Evolutionary conservation across 495 filamentous ascomycete genomes (phyloP), one percentile per base, ranked within the genome.

Genomic region (Aspergillus coremiiformis): DNA sequence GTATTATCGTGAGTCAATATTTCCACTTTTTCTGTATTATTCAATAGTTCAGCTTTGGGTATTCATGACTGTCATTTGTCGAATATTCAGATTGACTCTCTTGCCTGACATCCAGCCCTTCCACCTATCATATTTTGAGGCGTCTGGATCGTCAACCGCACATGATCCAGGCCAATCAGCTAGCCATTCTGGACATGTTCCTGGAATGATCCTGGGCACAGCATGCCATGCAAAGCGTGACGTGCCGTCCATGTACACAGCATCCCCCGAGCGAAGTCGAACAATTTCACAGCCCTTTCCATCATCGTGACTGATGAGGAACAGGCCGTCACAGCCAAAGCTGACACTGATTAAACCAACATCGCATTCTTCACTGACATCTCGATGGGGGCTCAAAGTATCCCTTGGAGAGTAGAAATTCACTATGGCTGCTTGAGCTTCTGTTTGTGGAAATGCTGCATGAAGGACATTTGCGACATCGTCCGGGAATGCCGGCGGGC

Each of bases 141-240:
- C 49, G 41, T 49, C 61, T 8, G 51, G 44, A 11, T 44, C 48
- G 17, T 57, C 51, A 3, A 65, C 67, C 30, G 68, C 68, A 12
- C 37, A 21, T 1, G 75, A 82, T 17, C n/a, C n/a, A n/a, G 91
- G 93, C 90, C 91, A 96, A 41, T 84, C 69, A 51, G 75, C 72
- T 47, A 97, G 63, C 70, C 79, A 86, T 2, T 65, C 68, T 0
- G 91, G 92, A 70, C 89, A 96, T 0, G 85, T 95, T 15, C 71
- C 78, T 21, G 80, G 77, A 20, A 95, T 43, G 22, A 95, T 82
- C 59, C 86, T 87, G 4, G 92, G 90, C 11, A 96, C 91, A 4
- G 86, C 89, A 72, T 96, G 91, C 93, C 91, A 96, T 11, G 91
- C 93, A 67, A 87, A 91, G 44, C 91, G 71, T 8, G 86, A 82